These are phyloP conservation scores for Colletotrichum trifolii DNA, from an alignment of 2,329 filamentous ascomycete genomes.

Conservation along the genomic window DNA sequence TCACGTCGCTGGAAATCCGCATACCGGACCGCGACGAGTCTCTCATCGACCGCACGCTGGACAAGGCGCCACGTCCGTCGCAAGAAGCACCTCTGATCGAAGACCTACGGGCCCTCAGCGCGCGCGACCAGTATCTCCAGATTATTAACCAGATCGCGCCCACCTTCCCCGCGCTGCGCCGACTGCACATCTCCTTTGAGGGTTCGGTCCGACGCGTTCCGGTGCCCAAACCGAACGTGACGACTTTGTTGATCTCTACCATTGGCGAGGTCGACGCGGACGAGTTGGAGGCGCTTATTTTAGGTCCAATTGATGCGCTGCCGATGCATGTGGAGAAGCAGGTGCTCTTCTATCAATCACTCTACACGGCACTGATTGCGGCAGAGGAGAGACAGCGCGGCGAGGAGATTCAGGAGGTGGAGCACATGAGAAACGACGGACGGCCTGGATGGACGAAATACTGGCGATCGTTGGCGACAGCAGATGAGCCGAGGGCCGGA, in stretches of 20 bases:
- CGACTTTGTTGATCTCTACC: conserved; percentile 32
- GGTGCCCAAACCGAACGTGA: conserved; percentile 30
- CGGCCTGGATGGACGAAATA: conserved; percentile 36
- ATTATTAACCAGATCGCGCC: conserved; percentile 24
- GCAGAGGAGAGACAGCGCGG: conserved; percentile 3
- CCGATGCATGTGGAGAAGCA: conserved; percentile 23
- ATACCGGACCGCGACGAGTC: conserved; percentile 36
- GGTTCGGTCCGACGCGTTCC: conserved; percentile 34
- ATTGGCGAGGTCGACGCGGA: conserved; percentile 31
- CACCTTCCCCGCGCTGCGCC: conserved; percentile 33
- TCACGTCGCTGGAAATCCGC: conserved; percentile 36
- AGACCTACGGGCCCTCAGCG: conserved; percentile 16
- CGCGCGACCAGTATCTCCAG: conserved; percentile 27
- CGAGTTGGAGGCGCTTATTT: conserved; percentile 18
- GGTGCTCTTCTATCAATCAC: conserved; percentile 33
- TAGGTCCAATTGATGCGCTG: conserved; percentile 31
- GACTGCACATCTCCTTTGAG: conserved; percentile 35
- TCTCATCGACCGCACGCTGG: conserved; percentile 25
- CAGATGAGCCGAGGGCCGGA: conserved; percentile 11
- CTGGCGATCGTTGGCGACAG: conserved; percentile 27
- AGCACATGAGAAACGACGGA: conserved; percentile 30
- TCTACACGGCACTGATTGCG: conserved; percentile 29
- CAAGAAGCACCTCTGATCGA: conserved; percentile 12
- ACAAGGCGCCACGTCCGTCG: conserved; percentile 23
- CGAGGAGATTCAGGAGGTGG: conserved; percentile 27